phyloP scores from a whole-genome alignment of 1,284 basidiomycete genomes.

The Cutaneotrichosporon dermatis region DNA sequence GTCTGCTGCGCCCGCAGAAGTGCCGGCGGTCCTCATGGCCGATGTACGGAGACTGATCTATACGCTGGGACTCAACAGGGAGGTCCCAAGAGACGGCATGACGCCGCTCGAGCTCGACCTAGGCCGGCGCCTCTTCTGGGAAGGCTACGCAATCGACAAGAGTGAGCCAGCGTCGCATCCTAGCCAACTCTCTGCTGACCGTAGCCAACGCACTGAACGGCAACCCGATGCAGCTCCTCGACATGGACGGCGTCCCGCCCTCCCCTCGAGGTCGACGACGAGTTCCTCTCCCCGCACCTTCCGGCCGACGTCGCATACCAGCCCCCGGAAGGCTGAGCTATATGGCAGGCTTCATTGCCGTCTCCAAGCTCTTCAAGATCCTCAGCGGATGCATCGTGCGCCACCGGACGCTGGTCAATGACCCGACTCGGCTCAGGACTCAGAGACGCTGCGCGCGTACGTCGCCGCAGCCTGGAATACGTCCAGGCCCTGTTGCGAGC shows the following conservation, averaged over 20 bases:
- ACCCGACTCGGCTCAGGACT: constrained; percentile 10
- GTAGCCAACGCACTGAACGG: constrained; percentile 25
- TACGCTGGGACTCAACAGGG: constrained; percentile 19
- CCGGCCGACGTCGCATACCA: constrained; percentile 1
- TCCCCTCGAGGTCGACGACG: constrained; percentile 29
- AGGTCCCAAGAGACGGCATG: constrained; percentile 10
- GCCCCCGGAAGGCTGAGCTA: constrained; percentile 14
- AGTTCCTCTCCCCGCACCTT: constrained; percentile 17
- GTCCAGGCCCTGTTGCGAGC: constrained; percentile 11
- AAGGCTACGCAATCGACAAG: constrained; percentile 19
- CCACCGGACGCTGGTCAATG: constrained; percentile 21
- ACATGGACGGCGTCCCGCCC: constrained; percentile 24
- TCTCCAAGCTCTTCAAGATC: constrained; percentile 20
- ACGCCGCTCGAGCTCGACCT: constrained; percentile 22
- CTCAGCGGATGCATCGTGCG: constrained; percentile 24
- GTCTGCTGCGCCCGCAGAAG: constrained; percentile 14
- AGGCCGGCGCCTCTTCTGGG: constrained; percentile 26
- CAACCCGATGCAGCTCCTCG: constrained; percentile 13
- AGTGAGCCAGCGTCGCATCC: not conserved
- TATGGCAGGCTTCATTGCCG: constrained; percentile 23
- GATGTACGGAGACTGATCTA: constrained; percentile 25
- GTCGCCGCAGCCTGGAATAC: not conserved
- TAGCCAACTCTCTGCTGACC: constrained; percentile 11
- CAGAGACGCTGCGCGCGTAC: not conserved
- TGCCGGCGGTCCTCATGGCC: constrained; percentile 15